Evolutionary conservation across 345 rosid species (phyloP), one percentile per base, ranked within the genome.

Genomic region (Rhodamnia rubescens): DNA sequence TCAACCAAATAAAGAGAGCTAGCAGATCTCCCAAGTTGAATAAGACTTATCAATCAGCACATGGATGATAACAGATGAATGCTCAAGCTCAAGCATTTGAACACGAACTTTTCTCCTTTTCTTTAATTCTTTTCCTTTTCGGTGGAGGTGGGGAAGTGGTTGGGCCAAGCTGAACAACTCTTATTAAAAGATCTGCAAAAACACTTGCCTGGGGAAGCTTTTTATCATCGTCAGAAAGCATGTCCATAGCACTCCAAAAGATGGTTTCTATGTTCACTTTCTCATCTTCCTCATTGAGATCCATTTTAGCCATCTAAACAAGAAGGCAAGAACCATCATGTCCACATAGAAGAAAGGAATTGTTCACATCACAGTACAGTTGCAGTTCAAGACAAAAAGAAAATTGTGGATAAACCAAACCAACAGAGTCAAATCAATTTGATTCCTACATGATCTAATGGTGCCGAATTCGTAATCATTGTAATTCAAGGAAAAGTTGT

Each of bases 201-300:
- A 29, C 86, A 89, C 95, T 93, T 94, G 90, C 99, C 99, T 97
- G 99, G 82, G 99, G 99, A 86, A 97, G 96, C 93, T 97, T 96
- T 90, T 95, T 97, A 90, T 97, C 99, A 88, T 97, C 99, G 84
- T 95, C 95, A 42, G 99, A 97, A 84, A 97, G 98, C 96, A 93
- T 95, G 92, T 93, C 98, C 91, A 97, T 96, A 86, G 99, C 99
- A 92, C 96, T 96, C 93, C 96, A 95, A 86, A 96, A 97, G 84
- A 96, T 95, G 42, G 91, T 92, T 90, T 97, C 99, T 82, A 88
- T 95, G 85, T 91, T 91, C 56, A 78, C 95, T 92, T 97, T 97
- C 93, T 97, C 99, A 82, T 95, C 94, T 82, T 97, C 99, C 40
- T 89, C 92, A 85, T 92, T 97, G 64, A 97, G 91, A 92, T 94